Evolutionary conservation across 805 yeast species (phyloP), one percentile per base, ranked within the genome.

Genomic region (Maudiozyma barnettii): DNA sequence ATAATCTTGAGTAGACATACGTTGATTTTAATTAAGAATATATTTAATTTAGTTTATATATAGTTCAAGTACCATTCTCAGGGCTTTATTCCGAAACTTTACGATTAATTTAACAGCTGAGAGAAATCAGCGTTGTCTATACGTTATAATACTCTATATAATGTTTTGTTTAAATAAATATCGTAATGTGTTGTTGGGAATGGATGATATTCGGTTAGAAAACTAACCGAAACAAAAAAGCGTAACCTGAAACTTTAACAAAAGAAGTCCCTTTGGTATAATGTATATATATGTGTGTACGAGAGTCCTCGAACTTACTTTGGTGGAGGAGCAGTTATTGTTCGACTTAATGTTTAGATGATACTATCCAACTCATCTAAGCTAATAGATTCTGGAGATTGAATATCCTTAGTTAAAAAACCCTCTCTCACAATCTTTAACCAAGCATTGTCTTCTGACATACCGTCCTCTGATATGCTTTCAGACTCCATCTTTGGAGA

Each of bases 301-400:
- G 9, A 29, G 36, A 14, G 18, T n/a, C 18, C 18, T 33, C n/a
- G 36, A 14, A 33, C 16, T 33, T 33, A 8, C 13, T 33, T 33
- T 33, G n/a, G n/a, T 33, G 36, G 30, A 26, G 8, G 30, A 26
- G 8, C 30, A 12, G 30, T 4, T 9, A 26, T 26, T 26, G 30
- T 9, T 9, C 30, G 8, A 26, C 8, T 26, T 26, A 26, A 6
- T 26, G 30, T 9, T 26, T 45, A 45, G 8, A 45, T 39, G 58
- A 78, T 61, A 39, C 70, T 68, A 53, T 79, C 84, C 45, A 79
- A 60, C 53, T 85, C 95, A 41, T 85, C 83, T 57, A 84, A 70
- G 22, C 88, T 79, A 23, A 81, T 73, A 54, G 83, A 84, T 66
- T 85, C 95, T 7, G 95, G 95, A 35, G 84, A 72, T 31, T 79